phyloP scores from a whole-genome alignment of 208 protist genomes.

The Polymyxa betae region DNA sequence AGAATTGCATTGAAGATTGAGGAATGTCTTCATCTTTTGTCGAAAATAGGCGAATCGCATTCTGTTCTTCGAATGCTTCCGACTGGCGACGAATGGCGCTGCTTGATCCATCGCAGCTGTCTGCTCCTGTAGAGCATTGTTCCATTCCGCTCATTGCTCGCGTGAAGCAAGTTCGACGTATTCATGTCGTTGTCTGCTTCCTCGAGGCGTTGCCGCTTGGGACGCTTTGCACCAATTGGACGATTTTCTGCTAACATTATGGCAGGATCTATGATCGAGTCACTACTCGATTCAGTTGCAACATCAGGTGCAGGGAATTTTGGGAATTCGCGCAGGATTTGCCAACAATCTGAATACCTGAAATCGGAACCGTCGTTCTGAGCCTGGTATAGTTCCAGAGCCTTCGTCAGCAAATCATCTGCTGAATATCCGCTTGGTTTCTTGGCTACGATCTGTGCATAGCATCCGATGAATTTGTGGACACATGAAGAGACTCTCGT shows the following conservation, averaged over 20 bases:
- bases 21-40: not conserved
- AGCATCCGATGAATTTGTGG: not conserved
- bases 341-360: not conserved
- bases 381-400: not conserved
- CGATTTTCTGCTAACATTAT: too few relatives aligned
- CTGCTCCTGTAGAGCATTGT: too few relatives aligned
- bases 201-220: too few relatives aligned
- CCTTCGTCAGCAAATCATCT: too few relatives aligned
- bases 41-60: not conserved
- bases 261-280: too few relatives aligned
- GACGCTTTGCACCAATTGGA: too few relatives aligned
- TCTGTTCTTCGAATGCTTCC: not conserved
- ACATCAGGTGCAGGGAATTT: not conserved
- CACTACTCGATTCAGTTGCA: too few relatives aligned
- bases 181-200: too few relatives aligned
- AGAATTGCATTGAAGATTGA: not conserved
- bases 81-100: too few relatives aligned
- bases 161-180: too few relatives aligned
- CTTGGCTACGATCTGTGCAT: not conserved
- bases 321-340: not conserved
- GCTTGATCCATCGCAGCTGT: too few relatives aligned
- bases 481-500: not conserved
- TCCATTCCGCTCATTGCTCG: too few relatives aligned
- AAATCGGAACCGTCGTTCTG: not conserved
- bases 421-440: not conserved